Conservation (phyloP, 192 early-diverging fungal genomes). For the Coemansia sp. region DNA sequence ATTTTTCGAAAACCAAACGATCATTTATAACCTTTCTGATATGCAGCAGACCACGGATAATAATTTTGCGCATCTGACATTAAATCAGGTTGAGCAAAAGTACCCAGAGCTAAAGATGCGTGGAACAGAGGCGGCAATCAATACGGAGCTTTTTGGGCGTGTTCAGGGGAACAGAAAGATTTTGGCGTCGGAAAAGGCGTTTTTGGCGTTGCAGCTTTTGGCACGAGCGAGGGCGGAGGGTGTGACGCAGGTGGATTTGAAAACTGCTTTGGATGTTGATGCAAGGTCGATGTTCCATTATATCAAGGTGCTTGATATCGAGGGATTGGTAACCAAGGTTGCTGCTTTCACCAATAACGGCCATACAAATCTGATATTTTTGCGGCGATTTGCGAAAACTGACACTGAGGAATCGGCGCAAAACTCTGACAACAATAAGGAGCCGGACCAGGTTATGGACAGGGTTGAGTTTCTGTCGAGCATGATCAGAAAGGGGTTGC, state of each 20-base stretch:
- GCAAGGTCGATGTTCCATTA: constrained; percentile 39
- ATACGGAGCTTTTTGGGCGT: constrained; percentile 33
- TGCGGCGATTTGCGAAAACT: constrained; percentile 28
- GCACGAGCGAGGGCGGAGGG: constrained; percentile 33
- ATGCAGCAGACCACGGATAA: neutral
- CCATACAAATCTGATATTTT: constrained; percentile 43
- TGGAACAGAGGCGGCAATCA: constrained; percentile 19
- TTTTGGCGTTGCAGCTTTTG: constrained; percentile 22
- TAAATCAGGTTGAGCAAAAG: constrained; percentile 11
- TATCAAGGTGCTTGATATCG: constrained; percentile 33
- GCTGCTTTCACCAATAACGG: constrained; percentile 19
- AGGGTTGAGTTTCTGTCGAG: neutral
- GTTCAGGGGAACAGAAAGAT: constrained; percentile 31
- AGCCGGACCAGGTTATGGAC: neutral
- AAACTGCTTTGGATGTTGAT: constrained; percentile 25
- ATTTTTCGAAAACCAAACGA: constrained; percentile 14
- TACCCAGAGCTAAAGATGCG: constrained; percentile 29
- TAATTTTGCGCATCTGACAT: neutral
- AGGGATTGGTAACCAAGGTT: constrained; percentile 34
- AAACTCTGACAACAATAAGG: neutral
- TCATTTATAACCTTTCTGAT: constrained; percentile 11
- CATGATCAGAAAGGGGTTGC: constrained; percentile 17
- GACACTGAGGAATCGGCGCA: neutral
- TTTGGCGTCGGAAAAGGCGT: constrained; percentile 11
- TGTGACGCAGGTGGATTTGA: constrained; percentile 29